These are phyloP conservation scores for Blumeria graminis DNA, from an alignment of 2,329 filamentous ascomycete species.

Conservation along the genomic window DNA sequence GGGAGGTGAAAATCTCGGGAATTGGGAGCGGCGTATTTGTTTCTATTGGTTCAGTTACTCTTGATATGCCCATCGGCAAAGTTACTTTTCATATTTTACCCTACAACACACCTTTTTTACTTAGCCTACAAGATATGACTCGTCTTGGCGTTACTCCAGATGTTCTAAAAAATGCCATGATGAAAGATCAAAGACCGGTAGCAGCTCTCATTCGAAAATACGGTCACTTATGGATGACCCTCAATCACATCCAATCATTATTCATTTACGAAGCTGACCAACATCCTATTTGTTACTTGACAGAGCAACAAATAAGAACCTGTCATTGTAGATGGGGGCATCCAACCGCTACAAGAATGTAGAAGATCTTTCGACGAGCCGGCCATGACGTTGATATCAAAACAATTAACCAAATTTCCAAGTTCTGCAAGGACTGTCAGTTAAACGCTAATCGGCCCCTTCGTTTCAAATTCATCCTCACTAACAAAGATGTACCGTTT, in stretches of 20 bases:
- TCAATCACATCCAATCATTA: background rate
- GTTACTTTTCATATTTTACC: background rate
- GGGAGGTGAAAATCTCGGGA: background rate
- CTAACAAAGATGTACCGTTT: background rate
- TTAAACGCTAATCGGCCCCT: background rate
- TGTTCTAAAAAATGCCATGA: background rate
- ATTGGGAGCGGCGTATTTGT: background rate
- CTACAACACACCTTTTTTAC: background rate
- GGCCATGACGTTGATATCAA: background rate
- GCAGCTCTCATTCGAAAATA: background rate
- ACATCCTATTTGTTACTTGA: background rate
- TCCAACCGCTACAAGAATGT: background rate
- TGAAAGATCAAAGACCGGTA: background rate
- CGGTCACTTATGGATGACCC: background rate
- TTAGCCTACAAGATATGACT: background rate
- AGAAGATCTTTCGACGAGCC: background rate
- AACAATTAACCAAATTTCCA: background rate
- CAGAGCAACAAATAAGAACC: background rate
- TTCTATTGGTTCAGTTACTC: background rate
- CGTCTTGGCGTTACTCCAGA: background rate
- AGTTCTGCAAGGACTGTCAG: slow-evolving; percentile 1
- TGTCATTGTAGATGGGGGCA: background rate
- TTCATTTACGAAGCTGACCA: background rate
- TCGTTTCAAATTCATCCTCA: background rate
- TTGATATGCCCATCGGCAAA: background rate